Conservation (phyloP, 2,329 filamentous ascomycete species). For the Beauveria sp. region DNA sequence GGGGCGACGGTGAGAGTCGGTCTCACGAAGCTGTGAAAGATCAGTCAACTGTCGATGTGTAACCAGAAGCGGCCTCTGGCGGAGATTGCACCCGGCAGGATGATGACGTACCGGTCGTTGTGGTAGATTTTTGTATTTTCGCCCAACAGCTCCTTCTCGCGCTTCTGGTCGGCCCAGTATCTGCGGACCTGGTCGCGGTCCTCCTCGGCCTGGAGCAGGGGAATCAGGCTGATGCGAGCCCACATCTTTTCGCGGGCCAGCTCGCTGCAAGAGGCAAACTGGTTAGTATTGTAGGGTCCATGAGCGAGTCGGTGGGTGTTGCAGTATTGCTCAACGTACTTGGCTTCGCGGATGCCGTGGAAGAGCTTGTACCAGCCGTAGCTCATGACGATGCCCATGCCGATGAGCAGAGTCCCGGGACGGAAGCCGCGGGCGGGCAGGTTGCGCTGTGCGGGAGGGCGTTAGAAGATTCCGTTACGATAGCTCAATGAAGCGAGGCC, state of each 20-base stretch:
- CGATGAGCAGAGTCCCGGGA: slow-evolving; percentile 69
- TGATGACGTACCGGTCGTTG: slow-evolving; percentile 63
- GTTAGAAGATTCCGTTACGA: slow-evolving; percentile 2
- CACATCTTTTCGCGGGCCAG: slow-evolving; percentile 97
- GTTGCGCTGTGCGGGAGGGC: slow-evolving; percentile 60
- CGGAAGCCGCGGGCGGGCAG: slow-evolving; percentile 85
- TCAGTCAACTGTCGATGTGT: not conserved
- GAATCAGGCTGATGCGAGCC: slow-evolving; percentile 90
- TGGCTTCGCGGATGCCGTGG: slow-evolving; percentile 78
- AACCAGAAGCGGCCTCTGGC: not conserved
- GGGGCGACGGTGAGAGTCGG: slow-evolving; percentile 73
- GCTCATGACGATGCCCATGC: slow-evolving; percentile 69
- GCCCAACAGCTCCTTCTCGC: slow-evolving; percentile 86
- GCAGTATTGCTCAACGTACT: slow-evolving; percentile 51
- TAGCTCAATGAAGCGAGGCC: not conserved
- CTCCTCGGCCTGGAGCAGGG: slow-evolving; percentile 89
- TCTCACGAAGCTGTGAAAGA: slow-evolving; percentile 60
- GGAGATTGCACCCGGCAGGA: not conserved
- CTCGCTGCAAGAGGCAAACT: slow-evolving; percentile 53
- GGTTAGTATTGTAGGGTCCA: slow-evolving; percentile 7
- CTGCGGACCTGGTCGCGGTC: slow-evolving; percentile 90
- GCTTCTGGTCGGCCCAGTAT: slow-evolving; percentile 75
- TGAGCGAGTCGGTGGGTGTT: not conserved
- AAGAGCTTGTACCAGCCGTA: slow-evolving; percentile 88
- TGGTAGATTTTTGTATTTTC: slow-evolving; percentile 81